Evolutionary conservation across 2,329 filamentous ascomycete genomes (phyloP).

Genomic region (Stylonectria norvegica): DNA sequence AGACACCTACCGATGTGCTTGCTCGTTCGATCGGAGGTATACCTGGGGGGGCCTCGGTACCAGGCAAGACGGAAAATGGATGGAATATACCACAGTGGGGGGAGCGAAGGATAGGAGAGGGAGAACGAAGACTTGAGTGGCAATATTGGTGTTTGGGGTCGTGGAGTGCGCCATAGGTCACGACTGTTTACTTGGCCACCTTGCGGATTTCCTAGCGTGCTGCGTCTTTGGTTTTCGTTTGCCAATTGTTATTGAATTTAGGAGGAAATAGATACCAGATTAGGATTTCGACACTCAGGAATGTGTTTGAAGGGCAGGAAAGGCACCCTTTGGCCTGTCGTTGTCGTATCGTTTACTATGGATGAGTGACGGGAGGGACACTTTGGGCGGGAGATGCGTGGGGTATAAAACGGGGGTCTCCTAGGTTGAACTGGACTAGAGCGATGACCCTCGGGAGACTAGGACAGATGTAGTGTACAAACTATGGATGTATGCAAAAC

Average conservation of each 20-base stretch:
- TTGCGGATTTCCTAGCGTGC: slow-evolving; percentile 2
- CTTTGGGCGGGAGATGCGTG: too few relatives aligned
- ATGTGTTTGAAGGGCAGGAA: slow-evolving; percentile 1
- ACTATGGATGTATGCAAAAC: too few relatives aligned
- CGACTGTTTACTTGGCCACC: not conserved
- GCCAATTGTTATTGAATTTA: slow-evolving; percentile 1
- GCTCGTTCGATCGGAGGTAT: slow-evolving; percentile 9
- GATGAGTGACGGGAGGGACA: too few relatives aligned
- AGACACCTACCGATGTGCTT: slow-evolving; percentile 13
- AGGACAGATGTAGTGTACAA: too few relatives aligned
- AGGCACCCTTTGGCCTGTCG: slow-evolving; percentile 2
- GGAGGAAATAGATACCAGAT: slow-evolving; percentile 8
- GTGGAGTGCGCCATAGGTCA: not conserved
- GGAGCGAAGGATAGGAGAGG: slow-evolving; percentile 1
- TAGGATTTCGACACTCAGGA: slow-evolving; percentile 5
- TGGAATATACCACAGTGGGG: slow-evolving; percentile 6
- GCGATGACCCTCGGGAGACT: too few relatives aligned
- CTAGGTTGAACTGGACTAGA: too few relatives aligned
- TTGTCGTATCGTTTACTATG: not conserved
- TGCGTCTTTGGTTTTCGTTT: slow-evolving; percentile 2
- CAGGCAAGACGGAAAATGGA: slow-evolving; percentile 2
- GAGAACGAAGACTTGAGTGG: slow-evolving; percentile 3
- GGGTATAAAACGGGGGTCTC: too few relatives aligned
- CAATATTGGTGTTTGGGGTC: slow-evolving; percentile 5
- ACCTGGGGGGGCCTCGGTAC: slow-evolving; percentile 1